Conservation (phyloP, 2,329 filamentous ascomycete species). For the Ceratocystis colombiana region DNA sequence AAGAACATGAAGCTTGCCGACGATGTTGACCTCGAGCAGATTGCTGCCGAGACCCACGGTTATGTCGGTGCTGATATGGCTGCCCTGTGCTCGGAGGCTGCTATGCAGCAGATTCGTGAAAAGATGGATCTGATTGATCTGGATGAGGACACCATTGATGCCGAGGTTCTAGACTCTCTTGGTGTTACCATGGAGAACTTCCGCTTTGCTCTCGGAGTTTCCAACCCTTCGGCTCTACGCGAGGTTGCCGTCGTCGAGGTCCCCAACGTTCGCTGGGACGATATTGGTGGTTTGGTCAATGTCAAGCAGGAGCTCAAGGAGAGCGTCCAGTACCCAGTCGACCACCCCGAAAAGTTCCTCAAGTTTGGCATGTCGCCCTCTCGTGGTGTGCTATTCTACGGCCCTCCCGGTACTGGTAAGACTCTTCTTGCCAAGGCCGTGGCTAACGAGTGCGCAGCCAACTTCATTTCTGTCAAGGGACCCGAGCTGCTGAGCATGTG, state of each 20-base stretch:
- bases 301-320: constrained; percentile 99
- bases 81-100: constrained; percentile 95
- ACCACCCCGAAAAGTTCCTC: constrained; percentile 99
- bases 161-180: constrained; percentile 93
- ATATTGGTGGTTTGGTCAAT: constrained; percentile 93
- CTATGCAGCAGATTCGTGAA: constrained; percentile 99
- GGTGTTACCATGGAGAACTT: constrained; percentile 99
- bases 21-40: constrained; percentile 92
- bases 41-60: constrained; percentile 95
- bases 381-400: constrained; percentile 96
- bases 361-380: constrained; percentile 98
- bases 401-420: constrained; percentile 99
- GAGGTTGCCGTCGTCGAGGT: constrained; percentile 99
- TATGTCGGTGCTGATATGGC: constrained; percentile 98
- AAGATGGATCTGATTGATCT: constrained; percentile 99
- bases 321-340: constrained; percentile 96
- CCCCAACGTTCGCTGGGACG: constrained; percentile 98
- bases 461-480: constrained; percentile 99
- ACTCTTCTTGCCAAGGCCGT: constrained; percentile 98
- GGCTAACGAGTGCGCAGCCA: constrained; percentile 97
- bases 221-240: constrained; percentile 95
- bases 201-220: constrained; percentile 93
- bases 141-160: constrained; percentile 97
- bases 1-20: constrained; percentile 99
- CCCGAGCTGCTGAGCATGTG: constrained; percentile 98